Conservation (phyloP, 2,329 filamentous ascomycete species). For the Pyrenophora seminiperda region DNA sequence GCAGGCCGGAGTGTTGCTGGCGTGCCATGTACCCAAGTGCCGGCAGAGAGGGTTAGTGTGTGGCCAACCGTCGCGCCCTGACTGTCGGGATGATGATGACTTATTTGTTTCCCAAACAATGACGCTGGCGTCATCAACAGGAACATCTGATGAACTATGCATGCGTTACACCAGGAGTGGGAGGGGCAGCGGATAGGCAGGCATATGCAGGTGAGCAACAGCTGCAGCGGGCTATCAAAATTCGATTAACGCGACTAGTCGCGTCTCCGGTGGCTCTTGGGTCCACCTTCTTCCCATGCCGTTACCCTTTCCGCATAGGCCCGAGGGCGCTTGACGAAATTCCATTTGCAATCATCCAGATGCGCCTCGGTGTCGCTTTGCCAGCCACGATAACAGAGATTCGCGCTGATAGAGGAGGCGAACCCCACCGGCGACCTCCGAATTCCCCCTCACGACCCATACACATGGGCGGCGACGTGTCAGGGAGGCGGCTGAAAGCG, state of each 20-base stretch:
- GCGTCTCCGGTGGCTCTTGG: slow-evolving; percentile 4
- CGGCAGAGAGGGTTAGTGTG: neutral
- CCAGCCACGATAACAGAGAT: slow-evolving; percentile 16
- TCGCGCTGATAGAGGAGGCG: slow-evolving; percentile 13
- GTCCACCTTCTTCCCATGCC: slow-evolving; percentile 8
- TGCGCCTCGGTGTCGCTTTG: slow-evolving; percentile 5
- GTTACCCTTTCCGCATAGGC: neutral
- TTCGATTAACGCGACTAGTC: slow-evolving; percentile 15
- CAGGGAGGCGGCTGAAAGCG: neutral
- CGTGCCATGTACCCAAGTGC: neutral
- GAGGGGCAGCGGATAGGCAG: slow-evolving; percentile 2
- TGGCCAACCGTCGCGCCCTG: neutral
- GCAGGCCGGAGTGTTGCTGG: slow-evolving; percentile 1
- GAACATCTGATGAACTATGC: neutral
- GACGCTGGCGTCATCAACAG: slow-evolving; percentile 1
- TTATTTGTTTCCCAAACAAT: neutral
- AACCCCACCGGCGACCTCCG: slow-evolving; percentile 15
- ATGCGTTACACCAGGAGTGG: slow-evolving; percentile 4
- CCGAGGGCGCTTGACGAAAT: slow-evolving; percentile 8
- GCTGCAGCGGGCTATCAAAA: slow-evolving; percentile 9
- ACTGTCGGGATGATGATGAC: neutral
- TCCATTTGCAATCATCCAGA: slow-evolving; percentile 16
- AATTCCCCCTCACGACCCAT: neutral
- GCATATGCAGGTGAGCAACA: slow-evolving; percentile 8
- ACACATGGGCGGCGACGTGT: neutral